Base-by-base conservation (phyloP, 768 basidiomycete species). In the Hypsizygus marmoreus region DNA sequence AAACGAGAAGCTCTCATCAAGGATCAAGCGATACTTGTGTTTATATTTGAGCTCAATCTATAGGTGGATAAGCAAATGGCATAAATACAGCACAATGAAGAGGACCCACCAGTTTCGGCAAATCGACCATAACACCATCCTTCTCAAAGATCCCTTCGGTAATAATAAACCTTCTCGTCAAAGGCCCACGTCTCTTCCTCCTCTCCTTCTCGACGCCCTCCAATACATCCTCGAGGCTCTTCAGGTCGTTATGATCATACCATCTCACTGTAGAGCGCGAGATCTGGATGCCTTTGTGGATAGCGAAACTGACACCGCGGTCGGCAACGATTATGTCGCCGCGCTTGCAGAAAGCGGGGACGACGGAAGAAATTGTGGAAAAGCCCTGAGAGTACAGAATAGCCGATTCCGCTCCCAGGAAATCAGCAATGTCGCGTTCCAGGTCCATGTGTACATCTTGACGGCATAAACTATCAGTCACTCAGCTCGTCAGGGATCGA, bases 281-380 rank as follows among this genome's bases (percentile, higher is more conserved):
- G 49, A 97, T 92, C 63, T 95, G 88, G 22, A 98, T 82, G 13
- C 95, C 97, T 67, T 94, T 95, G 64, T 97, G 95, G 43, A 97
- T 90, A 12, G 91, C 84, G 65, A 98, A 93, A 67, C 90, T 95
- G 55, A 94, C 85, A n/a, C 86, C 82, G n/a, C 92, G 84, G 66
- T 99, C 95, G 3, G 93, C 94, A n/a, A 99, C 90, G 59, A 99
- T 95, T 59, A 99, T 83, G 59, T 99, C 95, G 2, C 94, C 95
- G 50, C 95, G 84, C 65, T 99, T 98, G 75, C 89, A 91, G 69
- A 98, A 99, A 1, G 97, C 91, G 0, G 97, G 92, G 49, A 98
- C 97, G 58, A 95, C 92, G 12, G 93, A 95, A 3, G 90, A 84
- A 53, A 92, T 83, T 44, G 93, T 92, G 7, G 91, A 83, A 66